Base-by-base conservation (phyloP, 495 filamentous ascomycete species). In the Aspergillus campestris region DNA sequence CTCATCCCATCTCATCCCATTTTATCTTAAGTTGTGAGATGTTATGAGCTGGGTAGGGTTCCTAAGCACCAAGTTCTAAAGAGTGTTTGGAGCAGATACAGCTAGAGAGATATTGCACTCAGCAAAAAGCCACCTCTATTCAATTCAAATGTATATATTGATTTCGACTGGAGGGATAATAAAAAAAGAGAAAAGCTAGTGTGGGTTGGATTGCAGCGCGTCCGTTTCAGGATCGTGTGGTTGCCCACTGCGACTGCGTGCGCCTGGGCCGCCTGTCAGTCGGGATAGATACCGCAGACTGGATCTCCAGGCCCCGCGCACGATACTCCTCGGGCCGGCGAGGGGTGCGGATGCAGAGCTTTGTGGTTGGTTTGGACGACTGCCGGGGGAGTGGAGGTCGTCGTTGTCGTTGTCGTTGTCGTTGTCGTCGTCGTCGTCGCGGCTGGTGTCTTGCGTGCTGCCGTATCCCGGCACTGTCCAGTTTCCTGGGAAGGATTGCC, bases 291-390 rank as follows among this genome's bases (percentile, higher is more conserved):
- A 62, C 31, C 49, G 53, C 28, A 57, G 56, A 13, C 65, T 52
- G 29, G 50, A 48, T 49, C 48, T 49, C 64, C 62, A 70, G 3
- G 50, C 57, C 6, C 39, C 54, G 13, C 38, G 8, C 3, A 67
- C 34, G 15, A 55, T 40, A 45, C 56, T 66, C 46, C 59, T 66
- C 57, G 66, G 45, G 14, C 59, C 61, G n/a, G 55, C 61, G 52
- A 70, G 58, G 54, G 59, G 39, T 28, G 52, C 37, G 12, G 38
- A 6, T 28, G 8, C 29, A n/a, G 24, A 14, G 10, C n/a, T 18
- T 1, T 29, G 6, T 32, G 12, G 4, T 8, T 40, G 10, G 18
- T 27, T 28, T 7, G 36, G 7, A 24, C 34, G 12, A 27, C 7
- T n/a, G n/a, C 27, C 28, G 13, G n/a, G 28, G 39, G 31, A 35